These are phyloP conservation scores for Colletotrichum sp. DNA, from an alignment of 2,329 filamentous ascomycete species.

Conservation along the genomic window DNA sequence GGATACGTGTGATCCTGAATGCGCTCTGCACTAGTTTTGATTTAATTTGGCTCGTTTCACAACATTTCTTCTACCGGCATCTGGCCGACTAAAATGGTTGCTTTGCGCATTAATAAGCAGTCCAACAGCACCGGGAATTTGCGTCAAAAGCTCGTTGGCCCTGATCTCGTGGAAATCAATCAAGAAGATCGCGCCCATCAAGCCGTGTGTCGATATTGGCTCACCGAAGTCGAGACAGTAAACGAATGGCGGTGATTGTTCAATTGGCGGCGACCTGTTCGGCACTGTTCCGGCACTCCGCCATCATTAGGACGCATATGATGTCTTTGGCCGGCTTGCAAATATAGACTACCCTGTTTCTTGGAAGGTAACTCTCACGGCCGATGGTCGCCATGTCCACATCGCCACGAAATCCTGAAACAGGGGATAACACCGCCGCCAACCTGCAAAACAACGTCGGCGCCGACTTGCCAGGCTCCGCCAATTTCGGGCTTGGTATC, in stretches of 20 bases:
- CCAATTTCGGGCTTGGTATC: neutral
- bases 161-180: neutral
- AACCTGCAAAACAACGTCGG: neutral
- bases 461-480: neutral
- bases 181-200: neutral
- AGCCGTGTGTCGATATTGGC: neutral
- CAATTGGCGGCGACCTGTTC: neutral
- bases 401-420: neutral
- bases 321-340: neutral
- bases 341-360: neutral
- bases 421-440: neutral
- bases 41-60: neutral
- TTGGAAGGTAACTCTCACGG: neutral
- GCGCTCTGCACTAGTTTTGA: fast-evolving
- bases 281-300: neutral
- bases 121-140: neutral
- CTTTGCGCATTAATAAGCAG: neutral
- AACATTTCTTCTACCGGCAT: neutral
- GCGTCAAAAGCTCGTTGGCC: neutral
- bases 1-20: neutral
- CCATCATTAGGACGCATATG: neutral
- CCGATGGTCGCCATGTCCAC: neutral
- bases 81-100: neutral
- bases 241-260: neutral
- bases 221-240: neutral